Base-by-base conservation (phyloP, 164 flowering plant species). In the Kingdonia uniflora region DNA sequence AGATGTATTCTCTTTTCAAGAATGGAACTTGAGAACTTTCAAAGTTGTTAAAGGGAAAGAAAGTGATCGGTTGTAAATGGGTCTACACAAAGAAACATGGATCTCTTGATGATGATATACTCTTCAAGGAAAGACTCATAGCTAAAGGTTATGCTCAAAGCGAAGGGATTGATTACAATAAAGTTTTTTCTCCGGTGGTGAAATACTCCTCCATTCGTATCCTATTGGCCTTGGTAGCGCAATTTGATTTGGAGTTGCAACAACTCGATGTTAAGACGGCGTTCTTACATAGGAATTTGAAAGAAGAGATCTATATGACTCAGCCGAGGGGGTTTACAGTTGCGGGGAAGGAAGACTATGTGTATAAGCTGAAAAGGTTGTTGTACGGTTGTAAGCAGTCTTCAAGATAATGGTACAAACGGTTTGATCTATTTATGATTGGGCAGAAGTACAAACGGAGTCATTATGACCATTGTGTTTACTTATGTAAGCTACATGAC, bases 161-260 rank as follows among this genome's bases (percentile, higher is more conserved):
- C 19, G 49, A 45, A 20, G 10, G 23, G 19, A 20, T 45, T 16
- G 23, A 45, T 45, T 45, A 19, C 13, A 45, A 45, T 45, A 21
- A 45, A 17, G 14, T 45, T 4, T 19, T 45, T 16, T 45, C 49
- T 45, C 6, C 13, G 0, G 14, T 45, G 19, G 49, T 45, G 24
- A 45, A 45, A 45, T 19, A 45, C 5, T 45, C 23, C 20, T 45
- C 13, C 49, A 45, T 45, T 19, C 23, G 49, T 20, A 45, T 19
- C 20, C 12, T 19, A 12, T 45, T 45, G 24, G 49, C 23, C 49
- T 45, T 45, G 49, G 49, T 17, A 10, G 49, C 49, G 16, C 49
- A 45, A 12, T 45, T 45, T 45, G 49, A 45, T 45, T 7, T 45
- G 1, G 49, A 45, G 49, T 45, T 45, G 20, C 10, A 19, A 16